Evolutionary conservation across 345 rosid genomes (phyloP).

Genomic region (Boechera retrofracta): DNA sequence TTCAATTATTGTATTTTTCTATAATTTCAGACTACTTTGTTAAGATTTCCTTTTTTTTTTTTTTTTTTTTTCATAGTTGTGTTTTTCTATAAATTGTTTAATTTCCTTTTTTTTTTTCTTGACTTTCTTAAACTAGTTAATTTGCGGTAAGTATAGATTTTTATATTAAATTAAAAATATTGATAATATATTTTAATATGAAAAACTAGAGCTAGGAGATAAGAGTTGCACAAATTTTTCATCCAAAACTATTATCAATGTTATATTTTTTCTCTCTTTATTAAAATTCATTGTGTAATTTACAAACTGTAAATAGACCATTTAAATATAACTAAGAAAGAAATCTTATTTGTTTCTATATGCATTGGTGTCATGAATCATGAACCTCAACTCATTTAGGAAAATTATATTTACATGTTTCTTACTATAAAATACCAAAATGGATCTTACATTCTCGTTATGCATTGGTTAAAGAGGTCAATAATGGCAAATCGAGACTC

Average conservation of each 20-base stretch:
- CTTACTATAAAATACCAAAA: slow-evolving; percentile 1
- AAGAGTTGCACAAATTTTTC: no score
- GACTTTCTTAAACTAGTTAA: neutral
- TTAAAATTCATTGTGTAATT: neutral
- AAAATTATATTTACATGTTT: slow-evolving; percentile 13
- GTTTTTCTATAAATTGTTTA: neutral
- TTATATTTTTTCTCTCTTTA: neutral
- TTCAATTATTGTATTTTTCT: slow-evolving; percentile 1
- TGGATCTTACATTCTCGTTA: neutral
- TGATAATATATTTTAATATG: no score
- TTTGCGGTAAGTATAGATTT: neutral
- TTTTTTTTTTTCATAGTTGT: neutral
- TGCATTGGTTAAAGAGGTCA: no score
- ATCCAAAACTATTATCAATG: no score
- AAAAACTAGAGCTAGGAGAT: no score
- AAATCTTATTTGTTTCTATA: neutral
- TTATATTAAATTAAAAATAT: neutral
- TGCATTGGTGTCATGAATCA: slow-evolving; percentile 14
- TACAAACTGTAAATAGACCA: neutral
- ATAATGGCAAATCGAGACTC: no score
- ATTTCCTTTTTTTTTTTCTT: neutral
- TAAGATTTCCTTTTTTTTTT: neutral
- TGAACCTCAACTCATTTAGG: slow-evolving; percentile 1
- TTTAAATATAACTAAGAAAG: neutral
- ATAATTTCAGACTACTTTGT: neutral